These are phyloP conservation scores for Trametes sp. DNA, from an alignment of 1,284 basidiomycete species.

Conservation along the genomic window DNA sequence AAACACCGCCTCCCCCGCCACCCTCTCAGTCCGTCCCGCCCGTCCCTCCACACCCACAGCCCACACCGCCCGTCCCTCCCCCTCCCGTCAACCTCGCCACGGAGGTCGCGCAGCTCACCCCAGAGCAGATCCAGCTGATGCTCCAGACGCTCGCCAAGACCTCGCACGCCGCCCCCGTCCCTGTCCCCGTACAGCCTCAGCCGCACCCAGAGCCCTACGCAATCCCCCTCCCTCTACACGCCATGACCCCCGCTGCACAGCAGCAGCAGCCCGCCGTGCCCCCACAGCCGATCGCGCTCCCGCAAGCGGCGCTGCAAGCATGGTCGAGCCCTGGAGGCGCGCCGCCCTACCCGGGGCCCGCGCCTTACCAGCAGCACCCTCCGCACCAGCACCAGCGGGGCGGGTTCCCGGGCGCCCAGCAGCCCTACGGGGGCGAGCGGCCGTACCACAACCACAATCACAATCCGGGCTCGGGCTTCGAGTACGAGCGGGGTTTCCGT, in stretches of 20 bases:
- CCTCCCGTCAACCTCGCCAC: conserved; percentile 43
- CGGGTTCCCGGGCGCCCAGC: neutral
- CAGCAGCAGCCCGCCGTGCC: conserved; percentile 18
- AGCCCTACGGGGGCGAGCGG: conserved; percentile 6
- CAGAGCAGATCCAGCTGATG: conserved; percentile 66
- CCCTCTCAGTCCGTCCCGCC: conserved; percentile 9
- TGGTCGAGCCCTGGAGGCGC: conserved; percentile 21
- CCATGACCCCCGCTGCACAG: neutral
- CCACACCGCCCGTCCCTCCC: conserved; percentile 8
- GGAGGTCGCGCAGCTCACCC: conserved; percentile 64
- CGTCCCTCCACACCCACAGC: neutral
- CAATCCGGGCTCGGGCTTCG: neutral
- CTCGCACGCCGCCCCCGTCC: conserved; percentile 9
- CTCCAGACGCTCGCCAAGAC: conserved; percentile 51
- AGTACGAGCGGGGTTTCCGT: conserved; percentile 31
- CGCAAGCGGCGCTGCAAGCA: conserved; percentile 23
- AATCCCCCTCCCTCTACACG: conserved; percentile 5
- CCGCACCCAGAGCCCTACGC: conserved; percentile 22
- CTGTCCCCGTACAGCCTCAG: conserved; percentile 21
- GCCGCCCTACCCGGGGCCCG: conserved; percentile 14
- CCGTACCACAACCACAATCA: conserved; percentile 3
- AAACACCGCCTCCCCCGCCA: conserved; percentile 20
- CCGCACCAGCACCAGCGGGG: conserved; percentile 8
- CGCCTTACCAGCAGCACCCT: conserved; percentile 21
- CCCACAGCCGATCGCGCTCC: conserved; percentile 28